Percentiles rank a stretch among this genome's conserved stretches.
phyloP scores from a whole-genome alignment of 1,284 basidiomycete genomes.

The Apiotrichum akiyoshidainum region DNA sequence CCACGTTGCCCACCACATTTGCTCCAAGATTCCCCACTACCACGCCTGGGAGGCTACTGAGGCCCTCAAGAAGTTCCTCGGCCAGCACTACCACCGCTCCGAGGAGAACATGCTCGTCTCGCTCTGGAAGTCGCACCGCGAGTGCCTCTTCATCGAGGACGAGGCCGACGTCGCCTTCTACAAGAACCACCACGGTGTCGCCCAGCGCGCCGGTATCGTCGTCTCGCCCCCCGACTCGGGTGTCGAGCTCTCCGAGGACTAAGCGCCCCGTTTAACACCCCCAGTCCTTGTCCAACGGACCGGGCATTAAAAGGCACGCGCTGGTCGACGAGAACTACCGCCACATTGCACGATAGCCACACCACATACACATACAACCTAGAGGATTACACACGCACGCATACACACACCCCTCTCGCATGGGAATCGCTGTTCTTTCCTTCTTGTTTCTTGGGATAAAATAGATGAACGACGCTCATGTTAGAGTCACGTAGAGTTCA shows the following conservation, averaged over 20 bases:
- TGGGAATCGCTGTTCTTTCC: neutral
- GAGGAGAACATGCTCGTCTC: slow-evolving; percentile 56
- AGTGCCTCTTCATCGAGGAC: slow-evolving; percentile 76
- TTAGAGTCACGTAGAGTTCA: slow-evolving; percentile 9
- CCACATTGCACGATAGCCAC: neutral
- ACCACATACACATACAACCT: neutral
- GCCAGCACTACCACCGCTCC: slow-evolving; percentile 55
- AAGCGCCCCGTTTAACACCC: neutral
- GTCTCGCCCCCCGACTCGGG: slow-evolving; percentile 72
- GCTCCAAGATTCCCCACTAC: slow-evolving; percentile 90
- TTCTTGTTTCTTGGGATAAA: slow-evolving; percentile 2
- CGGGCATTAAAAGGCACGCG: too few species aligned
- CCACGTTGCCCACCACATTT: slow-evolving; percentile 85
- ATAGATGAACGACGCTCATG: neutral
- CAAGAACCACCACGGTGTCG: slow-evolving; percentile 79
- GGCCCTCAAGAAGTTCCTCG: slow-evolving; percentile 78
- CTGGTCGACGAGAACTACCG: too few species aligned
- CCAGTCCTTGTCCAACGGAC: too few species aligned
- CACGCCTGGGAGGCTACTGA: slow-evolving; percentile 79
- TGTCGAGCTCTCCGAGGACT: slow-evolving; percentile 57
- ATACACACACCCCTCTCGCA: neutral
- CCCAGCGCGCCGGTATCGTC: slow-evolving; percentile 61
- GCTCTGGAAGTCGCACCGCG: slow-evolving; percentile 55
- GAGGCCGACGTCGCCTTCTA: slow-evolving; percentile 86
- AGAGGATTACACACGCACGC: slow-evolving; percentile 3